Percentiles rank a stretch among this genome's conserved stretches.
Conservation (phyloP, 2,329 filamentous ascomycete genomes). For the Lachnellula occidentalis region DNA sequence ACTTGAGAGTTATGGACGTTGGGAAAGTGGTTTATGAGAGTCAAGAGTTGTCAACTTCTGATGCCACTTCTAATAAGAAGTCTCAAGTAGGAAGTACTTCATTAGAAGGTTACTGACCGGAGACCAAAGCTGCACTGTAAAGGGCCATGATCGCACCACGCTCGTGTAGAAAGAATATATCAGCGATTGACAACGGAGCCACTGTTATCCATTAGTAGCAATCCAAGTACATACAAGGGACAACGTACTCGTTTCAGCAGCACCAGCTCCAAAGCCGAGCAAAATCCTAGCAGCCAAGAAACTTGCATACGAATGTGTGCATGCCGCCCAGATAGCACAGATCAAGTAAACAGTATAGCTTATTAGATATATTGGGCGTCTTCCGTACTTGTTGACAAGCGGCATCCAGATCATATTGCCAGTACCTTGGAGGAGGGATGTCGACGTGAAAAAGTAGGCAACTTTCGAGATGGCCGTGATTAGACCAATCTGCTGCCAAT, state of each 20-base stretch:
- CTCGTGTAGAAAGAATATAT: slow-evolving; percentile 52
- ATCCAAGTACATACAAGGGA: slow-evolving; percentile 25
- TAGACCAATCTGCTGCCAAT: slow-evolving; percentile 3
- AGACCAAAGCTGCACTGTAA: neutral
- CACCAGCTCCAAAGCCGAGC: slow-evolving; percentile 26
- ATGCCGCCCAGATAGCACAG: slow-evolving; percentile 12
- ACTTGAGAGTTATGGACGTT: no score
- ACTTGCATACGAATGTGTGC: slow-evolving; percentile 14
- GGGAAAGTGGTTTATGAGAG: no score
- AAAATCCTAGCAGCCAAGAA: slow-evolving; percentile 19
- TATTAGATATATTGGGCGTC: slow-evolving; percentile 17
- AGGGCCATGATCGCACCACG: slow-evolving; percentile 41
- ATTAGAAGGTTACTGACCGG: slow-evolving; percentile 9
- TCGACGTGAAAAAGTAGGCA: slow-evolving; percentile 22
- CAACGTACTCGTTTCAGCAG: slow-evolving; percentile 37
- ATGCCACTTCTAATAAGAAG: neutral
- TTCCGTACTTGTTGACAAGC: slow-evolving; percentile 22
- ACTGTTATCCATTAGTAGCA: neutral
- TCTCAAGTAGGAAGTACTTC: neutral
- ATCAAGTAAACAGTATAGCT: slow-evolving; percentile 16
- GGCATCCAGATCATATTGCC: slow-evolving; percentile 24
- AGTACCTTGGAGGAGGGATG: slow-evolving; percentile 16
- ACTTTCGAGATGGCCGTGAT: slow-evolving; percentile 14
- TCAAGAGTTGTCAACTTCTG: no score
- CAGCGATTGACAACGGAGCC: slow-evolving; percentile 14